Conservation (phyloP, 2,329 filamentous ascomycete genomes). For the Alternaria sp. region DNA sequence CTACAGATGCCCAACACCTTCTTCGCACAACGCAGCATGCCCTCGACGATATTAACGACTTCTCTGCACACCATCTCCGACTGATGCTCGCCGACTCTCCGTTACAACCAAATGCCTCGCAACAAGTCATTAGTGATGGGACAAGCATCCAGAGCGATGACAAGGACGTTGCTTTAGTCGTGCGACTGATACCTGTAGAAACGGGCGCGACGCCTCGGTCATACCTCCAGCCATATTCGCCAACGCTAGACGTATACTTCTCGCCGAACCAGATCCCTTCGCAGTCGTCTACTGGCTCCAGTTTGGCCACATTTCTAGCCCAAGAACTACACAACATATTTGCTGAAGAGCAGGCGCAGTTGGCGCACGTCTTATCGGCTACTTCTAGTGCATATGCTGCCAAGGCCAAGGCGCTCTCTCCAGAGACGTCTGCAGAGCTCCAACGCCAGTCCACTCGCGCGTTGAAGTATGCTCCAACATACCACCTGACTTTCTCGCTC, state of each 20-base stretch:
- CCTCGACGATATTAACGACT: slow-evolving; percentile 86
- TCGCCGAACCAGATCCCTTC: slow-evolving; percentile 72
- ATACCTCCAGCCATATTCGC: slow-evolving; percentile 71
- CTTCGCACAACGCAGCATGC: slow-evolving; percentile 83
- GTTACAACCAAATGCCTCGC: slow-evolving; percentile 43
- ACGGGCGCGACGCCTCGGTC: slow-evolving; percentile 62
- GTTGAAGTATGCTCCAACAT: slow-evolving; percentile 90
- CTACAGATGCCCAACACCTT: slow-evolving; percentile 74
- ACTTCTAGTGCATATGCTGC: slow-evolving; percentile 53
- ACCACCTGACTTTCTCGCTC: slow-evolving; percentile 94
- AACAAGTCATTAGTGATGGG: slow-evolving; percentile 43
- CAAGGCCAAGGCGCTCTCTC: slow-evolving; percentile 62
- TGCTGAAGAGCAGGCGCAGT: slow-evolving; percentile 85
- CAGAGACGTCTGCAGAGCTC: slow-evolving; percentile 61
- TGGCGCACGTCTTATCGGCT: slow-evolving; percentile 60
- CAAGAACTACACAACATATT: slow-evolving; percentile 80
- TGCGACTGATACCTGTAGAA: slow-evolving; percentile 73
- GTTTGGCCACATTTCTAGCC: slow-evolving; percentile 79
- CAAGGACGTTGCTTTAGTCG: slow-evolving; percentile 68
- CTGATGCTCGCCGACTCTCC: slow-evolving; percentile 64
- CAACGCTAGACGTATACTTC: slow-evolving; percentile 80
- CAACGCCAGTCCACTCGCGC: slow-evolving; percentile 78
- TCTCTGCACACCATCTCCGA: slow-evolving; percentile 82
- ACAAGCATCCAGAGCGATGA: slow-evolving; percentile 47
- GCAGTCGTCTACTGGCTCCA: slow-evolving; percentile 72